Base-by-base conservation (phyloP, 306 rosid genomes). In the peach (Prunus persica) region DNA sequence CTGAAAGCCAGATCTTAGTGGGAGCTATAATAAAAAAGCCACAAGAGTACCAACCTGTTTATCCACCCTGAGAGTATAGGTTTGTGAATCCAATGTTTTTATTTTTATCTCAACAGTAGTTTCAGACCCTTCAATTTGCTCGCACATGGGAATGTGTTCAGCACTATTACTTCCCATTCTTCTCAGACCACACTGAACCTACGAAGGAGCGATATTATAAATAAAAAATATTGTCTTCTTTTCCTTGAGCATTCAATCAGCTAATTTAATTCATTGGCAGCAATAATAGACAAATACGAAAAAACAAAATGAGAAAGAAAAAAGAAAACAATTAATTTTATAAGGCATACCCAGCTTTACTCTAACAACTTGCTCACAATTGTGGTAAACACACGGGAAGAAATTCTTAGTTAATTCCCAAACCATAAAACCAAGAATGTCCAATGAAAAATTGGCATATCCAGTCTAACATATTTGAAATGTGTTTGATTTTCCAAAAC, bases 31-130 rank as follows among this genome's bases (percentile, higher is more conserved):
- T 43, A 66, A 65, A 75, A 71, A 55, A 68, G 62, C 15, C 4
- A 30, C 65, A 27, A 72, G 38, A 73, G 77, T 76, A 51, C 58
- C 67, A 55, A 94, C 99, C 97, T 96, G 96, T 56, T 92, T 96
- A 88, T 96, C 99, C 83, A 96, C 99, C 88, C 85, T 89, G 75
- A 96, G 88, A 81, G 97, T 89, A 86, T 92, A 88, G 12, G 89
- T 96, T 81, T 91, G 97, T 74, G 97, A 89, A 82, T 96, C 98
- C 90, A 96, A 83, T 72, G 98, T 96, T 82, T 91, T 96, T 62
- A 96, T 84, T 83, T 96, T 96, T 72, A 96, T 96, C 89, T 96
- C 97, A 69, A 96, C 93, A 30, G 87, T 72, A 19, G 99, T 49
- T 83, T 89, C 97, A 80, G 93, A 81, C 78, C 83, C 86, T 82